phyloP scores from a whole-genome alignment of 1,284 basidiomycete genomes.

The Coriolopsis trogii region DNA sequence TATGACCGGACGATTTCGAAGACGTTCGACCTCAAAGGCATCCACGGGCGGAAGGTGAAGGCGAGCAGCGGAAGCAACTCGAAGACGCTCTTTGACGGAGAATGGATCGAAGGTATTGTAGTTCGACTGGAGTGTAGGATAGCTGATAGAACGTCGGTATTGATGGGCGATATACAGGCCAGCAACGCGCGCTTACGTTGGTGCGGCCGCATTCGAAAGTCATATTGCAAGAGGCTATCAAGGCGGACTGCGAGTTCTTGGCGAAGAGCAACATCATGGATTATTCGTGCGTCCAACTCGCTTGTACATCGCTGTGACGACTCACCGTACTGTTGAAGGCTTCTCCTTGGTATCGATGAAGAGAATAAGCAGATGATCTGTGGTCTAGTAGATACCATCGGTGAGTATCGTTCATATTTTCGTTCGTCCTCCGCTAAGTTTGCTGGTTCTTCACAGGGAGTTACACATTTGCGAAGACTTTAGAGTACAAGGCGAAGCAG shows the following conservation, averaged over 20 bases:
- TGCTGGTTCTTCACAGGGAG: conserved; percentile 50
- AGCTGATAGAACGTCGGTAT: background rate
- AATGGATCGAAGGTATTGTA: conserved; percentile 84
- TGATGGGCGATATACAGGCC: too few species aligned
- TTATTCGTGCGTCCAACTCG: conserved; percentile 61
- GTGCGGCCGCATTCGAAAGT: conserved; percentile 72
- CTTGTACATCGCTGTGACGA: background rate
- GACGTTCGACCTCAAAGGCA: conserved; percentile 82
- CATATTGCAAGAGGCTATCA: conserved; percentile 68
- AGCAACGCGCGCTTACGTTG: conserved; percentile 63
- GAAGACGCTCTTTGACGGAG: conserved; percentile 74
- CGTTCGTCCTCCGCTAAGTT: background rate
- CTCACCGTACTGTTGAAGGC: conserved; percentile 37
- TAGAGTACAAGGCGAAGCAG: conserved; percentile 80
- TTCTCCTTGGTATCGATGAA: conserved; percentile 69
- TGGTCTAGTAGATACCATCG: conserved; percentile 81
- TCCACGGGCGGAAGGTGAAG: conserved; percentile 71
- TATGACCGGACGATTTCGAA: conserved; percentile 66
- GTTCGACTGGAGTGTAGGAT: background rate
- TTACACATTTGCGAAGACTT: conserved; percentile 76
- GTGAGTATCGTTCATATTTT: conserved; percentile 35
- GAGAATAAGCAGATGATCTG: conserved; percentile 67
- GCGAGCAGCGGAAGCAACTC: conserved; percentile 39
- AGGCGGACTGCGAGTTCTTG: conserved; percentile 71
- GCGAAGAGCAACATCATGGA: conserved; percentile 81